Evolutionary conservation across 805 yeast genomes (phyloP), one percentile per base, ranked within the genome.

Genomic region (Ogataea ramenticola): DNA sequence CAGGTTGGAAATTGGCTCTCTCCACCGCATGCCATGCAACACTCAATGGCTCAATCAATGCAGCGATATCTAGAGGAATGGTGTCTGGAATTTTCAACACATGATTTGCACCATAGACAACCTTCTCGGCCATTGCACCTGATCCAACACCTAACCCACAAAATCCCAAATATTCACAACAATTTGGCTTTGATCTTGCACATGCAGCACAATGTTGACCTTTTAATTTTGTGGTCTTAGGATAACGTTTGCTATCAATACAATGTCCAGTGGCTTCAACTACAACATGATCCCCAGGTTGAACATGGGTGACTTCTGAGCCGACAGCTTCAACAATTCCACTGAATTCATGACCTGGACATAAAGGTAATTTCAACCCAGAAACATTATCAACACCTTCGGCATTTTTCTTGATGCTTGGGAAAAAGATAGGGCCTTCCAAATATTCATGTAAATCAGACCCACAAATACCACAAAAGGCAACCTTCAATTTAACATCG

Each of bases 381-480:
- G 74, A 68, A 16, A 75, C 56, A 33, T 61, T 63, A 44, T 72
- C 66, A 2, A 51, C 51, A 19, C 24, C 37, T 19, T 51, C 49
- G 9, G 68, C 72, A 24, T 27, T 24, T 8, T 33, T 34, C 17
- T 51, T 52, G 9, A 46, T 43, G 59, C 63, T 19, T 17, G 45
- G 71, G 61, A 77, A 77, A 55, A 80, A 78, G 44, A 76, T 75
- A 10, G 86, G 84, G 1, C 81, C 82, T 24, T 72, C 77, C 24
- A 63, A 50, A 50, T 67, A 79, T 56, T 81, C 79, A 50, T 77
- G 81, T 34, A 79, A 60, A 55, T 79, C 84, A 1, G 80, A 69
- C 24, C 85, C 85, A 53, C 86, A 80, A 36, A 79, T 77, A 7
- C 86, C 86, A 53, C 83, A 77, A 55, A 66, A 75, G 3, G 59